Conservation (phyloP, 1,284 basidiomycete species). For the Heimioporus retisporus region DNA sequence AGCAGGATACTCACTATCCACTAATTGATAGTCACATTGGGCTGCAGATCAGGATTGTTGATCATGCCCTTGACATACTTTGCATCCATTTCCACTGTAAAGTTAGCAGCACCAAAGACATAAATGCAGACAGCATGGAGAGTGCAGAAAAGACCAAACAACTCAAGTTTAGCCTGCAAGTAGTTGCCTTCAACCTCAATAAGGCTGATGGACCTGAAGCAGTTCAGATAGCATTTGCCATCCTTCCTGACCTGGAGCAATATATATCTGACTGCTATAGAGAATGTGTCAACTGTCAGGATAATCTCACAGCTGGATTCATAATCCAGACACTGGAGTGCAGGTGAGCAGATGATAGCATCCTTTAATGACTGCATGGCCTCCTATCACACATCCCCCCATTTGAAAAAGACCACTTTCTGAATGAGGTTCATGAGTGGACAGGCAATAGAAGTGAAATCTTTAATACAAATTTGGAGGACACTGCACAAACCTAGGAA, state of each 20-base stretch:
- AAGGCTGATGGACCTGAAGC: too few relatives aligned
- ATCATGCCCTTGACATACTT: too few relatives aligned
- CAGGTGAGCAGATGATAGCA: conserved; percentile 24
- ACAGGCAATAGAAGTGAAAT: conserved; percentile 35
- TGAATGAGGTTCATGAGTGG: conserved; percentile 39
- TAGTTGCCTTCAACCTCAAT: too few relatives aligned
- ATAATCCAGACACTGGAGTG: conserved; percentile 36
- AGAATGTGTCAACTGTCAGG: conserved; percentile 48
- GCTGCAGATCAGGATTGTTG: conserved; percentile 26
- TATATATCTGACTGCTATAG: conserved; percentile 45
- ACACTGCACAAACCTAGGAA: not conserved
- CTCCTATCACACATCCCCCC: conserved; percentile 18
- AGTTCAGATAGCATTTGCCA: too few relatives aligned
- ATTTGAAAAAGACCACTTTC: conserved; percentile 41
- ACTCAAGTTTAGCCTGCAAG: too few relatives aligned
- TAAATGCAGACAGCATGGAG: too few relatives aligned
- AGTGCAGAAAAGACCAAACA: too few relatives aligned
- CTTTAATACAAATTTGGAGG: conserved; percentile 34
- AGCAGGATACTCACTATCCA: conserved; percentile 52
- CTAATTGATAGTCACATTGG: conserved; percentile 47
- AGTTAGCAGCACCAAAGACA: too few relatives aligned
- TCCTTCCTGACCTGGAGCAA: too few relatives aligned
- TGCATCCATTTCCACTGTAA: too few relatives aligned
- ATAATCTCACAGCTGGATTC: conserved; percentile 33
- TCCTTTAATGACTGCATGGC: conserved; percentile 44